A percentile compares a stretch with the other conserved stretches of the same genome.
Conservation (phyloP, 1,284 basidiomycete species). For the Peniophora sp. region DNA sequence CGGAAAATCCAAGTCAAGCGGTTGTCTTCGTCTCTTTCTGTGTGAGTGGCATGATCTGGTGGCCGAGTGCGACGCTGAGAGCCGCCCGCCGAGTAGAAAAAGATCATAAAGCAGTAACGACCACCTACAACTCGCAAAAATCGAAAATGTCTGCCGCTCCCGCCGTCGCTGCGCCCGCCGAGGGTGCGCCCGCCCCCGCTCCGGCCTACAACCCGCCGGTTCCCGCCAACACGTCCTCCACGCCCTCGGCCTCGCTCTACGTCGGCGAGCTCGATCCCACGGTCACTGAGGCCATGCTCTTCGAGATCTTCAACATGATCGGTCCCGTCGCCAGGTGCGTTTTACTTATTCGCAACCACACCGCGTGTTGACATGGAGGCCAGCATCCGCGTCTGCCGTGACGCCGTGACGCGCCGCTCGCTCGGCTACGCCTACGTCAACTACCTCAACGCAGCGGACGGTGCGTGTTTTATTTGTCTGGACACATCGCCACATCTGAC, state of each 20-base stretch:
- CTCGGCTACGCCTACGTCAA: conserved; percentile 99
- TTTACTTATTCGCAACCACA: conserved; percentile 3
- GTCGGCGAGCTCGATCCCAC: conserved; percentile 98
- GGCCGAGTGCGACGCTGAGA: not conserved
- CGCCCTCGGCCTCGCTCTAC: conserved; percentile 91
- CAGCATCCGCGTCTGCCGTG: conserved; percentile 98
- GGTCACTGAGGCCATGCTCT: conserved; percentile 99
- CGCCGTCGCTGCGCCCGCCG: conserved; percentile 23
- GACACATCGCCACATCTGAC: not conserved
- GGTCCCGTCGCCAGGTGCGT: conserved; percentile 91
- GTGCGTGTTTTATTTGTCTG: conserved; percentile 34
- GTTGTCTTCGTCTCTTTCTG: conserved; percentile 66
- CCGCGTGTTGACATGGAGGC: conserved; percentile 1
- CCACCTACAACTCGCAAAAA: conserved; percentile 43
- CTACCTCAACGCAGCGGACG: conserved; percentile 94
- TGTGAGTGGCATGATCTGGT: conserved; percentile 31
- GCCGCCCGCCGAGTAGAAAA: conserved; percentile 54
- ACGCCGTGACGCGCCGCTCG: conserved; percentile 98
- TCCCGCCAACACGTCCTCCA: conserved; percentile 48
- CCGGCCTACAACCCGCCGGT: conserved; percentile 53
- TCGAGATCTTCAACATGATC: conserved; percentile 99
- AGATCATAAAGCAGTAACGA: conserved; percentile 84
- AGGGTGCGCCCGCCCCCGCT: conserved; percentile 34
- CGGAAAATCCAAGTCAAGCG: conserved; percentile 45
- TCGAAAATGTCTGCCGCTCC: conserved; percentile 51